These are phyloP conservation scores for Hansenula sp. DNA, from an alignment of 1,139 yeast species.

Conservation along the genomic window DNA sequence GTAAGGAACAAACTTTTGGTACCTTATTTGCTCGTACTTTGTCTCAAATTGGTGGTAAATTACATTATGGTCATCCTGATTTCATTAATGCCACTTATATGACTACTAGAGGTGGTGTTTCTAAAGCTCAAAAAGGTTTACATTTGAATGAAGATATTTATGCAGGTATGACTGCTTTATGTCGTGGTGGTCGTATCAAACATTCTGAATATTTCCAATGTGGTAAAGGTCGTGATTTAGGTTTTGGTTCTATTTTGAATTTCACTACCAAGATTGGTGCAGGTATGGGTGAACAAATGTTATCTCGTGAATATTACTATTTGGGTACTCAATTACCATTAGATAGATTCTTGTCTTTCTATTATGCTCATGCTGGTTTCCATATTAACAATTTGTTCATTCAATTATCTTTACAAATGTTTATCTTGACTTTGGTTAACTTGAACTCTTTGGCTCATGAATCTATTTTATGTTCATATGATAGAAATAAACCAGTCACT, in stretches of 20 bases:
- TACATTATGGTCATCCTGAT: slow-evolving; percentile 99
- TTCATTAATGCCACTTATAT: slow-evolving; percentile 89
- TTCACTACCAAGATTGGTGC: slow-evolving; percentile 99
- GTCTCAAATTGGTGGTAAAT: slow-evolving; percentile 98
- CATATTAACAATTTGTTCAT: slow-evolving; percentile 95
- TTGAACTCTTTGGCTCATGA: slow-evolving; percentile 91
- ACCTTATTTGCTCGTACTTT: slow-evolving; percentile 95
- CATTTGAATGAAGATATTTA: slow-evolving; percentile 99
- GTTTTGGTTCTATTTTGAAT: slow-evolving; percentile 97
- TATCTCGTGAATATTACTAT: slow-evolving; percentile 96
- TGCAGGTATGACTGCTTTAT: slow-evolving; percentile 97
- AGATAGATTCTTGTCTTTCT: slow-evolving; percentile 95
- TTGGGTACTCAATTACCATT: slow-evolving; percentile 95
- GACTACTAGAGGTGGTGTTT: slow-evolving; percentile 99
- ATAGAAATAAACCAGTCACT: slow-evolving; percentile 80
- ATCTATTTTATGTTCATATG: slow-evolving; percentile 78
- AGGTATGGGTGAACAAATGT: slow-evolving; percentile 99
- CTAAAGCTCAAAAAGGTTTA: slow-evolving; percentile 97
- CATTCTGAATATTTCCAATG: slow-evolving; percentile 99
- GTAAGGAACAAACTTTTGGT: slow-evolving; percentile 99
- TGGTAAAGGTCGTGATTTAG: slow-evolving; percentile 99
- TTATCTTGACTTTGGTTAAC: slow-evolving; percentile 88
- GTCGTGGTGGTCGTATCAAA: slow-evolving; percentile 98
- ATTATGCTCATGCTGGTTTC: slow-evolving; percentile 99
- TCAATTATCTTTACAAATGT: slow-evolving; percentile 89